Evolutionary conservation across 2,329 filamentous ascomycete species (phyloP), one percentile per base, ranked within the genome.

Genomic region (Trichoderma hamatum): DNA sequence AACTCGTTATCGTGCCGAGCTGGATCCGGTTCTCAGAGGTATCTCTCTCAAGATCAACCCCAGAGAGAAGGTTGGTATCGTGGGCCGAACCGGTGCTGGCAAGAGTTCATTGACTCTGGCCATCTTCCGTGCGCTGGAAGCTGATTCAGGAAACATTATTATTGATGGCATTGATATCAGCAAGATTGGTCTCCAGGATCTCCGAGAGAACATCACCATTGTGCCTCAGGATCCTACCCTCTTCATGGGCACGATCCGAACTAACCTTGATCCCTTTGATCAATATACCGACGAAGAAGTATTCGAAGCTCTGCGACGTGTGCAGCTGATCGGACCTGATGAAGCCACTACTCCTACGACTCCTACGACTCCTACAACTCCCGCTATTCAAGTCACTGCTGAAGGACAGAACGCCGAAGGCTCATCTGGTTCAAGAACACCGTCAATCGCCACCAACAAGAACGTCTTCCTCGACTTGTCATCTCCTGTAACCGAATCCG

Each of bases 141-240:
- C 96, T 0, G 94, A 97, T 75, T 86, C 88, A 72, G 96, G 96
- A 74, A 92, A 91, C 78, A 97, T 99, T 71, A 77, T 96, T 24
- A 93, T 99, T 66, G 96, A 99, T 73, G 91, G 90, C 71, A 83
- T 99, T n/a, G 93, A 98, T 75, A 93, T 98, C 76, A 90, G 93
- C 62, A 83, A 86, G 71, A 97, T 99, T 72, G 96, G 96, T 7
- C 86, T 99, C n/a, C 92, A 93, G 72, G 95, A 98, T 80, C 84
- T 99, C 74, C 92, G 96, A 67, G 92, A 97, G 81, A 91, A 92
- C 58, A 96, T 99, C 75, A 97, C 96, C 0, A 98, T 99, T 80
- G 96, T 99, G 69, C 96, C 96, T 32, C 96, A 99, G 82, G 96
- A 99, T 77, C 96, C 93, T 67, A 98, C 95, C 0, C 85, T 98